A percentile compares a stretch with the other conserved stretches of the same genome.
Evolutionary conservation across 2,329 filamentous ascomycete genomes (phyloP).

Genomic region (Myriangium duriaei): DNA sequence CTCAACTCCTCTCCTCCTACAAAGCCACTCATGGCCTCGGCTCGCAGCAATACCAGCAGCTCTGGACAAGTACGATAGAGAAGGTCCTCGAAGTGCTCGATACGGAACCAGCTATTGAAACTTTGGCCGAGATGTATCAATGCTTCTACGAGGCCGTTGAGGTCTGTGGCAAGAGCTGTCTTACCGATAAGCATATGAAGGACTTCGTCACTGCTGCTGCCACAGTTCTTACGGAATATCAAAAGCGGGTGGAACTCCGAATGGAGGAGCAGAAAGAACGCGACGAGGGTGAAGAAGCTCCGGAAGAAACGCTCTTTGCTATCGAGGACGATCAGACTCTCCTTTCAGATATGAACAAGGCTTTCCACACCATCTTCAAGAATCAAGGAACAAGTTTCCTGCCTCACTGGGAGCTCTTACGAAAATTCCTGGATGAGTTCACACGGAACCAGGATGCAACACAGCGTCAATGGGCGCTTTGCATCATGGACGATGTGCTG

Average conservation of each 20-base stretch:
- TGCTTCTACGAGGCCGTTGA: slow-evolving; percentile 99
- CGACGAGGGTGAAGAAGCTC: slow-evolving; percentile 63
- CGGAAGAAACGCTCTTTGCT: slow-evolving; percentile 74
- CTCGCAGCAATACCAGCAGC: slow-evolving; percentile 63
- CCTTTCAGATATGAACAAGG: slow-evolving; percentile 99
- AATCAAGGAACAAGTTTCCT: slow-evolving; percentile 80
- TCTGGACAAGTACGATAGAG: slow-evolving; percentile 77
- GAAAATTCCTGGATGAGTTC: slow-evolving; percentile 76
- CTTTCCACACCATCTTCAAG: slow-evolving; percentile 98
- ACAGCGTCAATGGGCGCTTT: slow-evolving; percentile 96
- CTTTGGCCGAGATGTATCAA: slow-evolving; percentile 96
- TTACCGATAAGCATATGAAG: slow-evolving; percentile 66
- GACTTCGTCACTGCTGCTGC: slow-evolving; percentile 78
- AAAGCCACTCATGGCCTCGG: slow-evolving; percentile 78
- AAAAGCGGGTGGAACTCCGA: slow-evolving; percentile 69
- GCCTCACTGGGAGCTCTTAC: slow-evolving; percentile 72
- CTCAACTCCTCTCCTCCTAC: slow-evolving; percentile 83
- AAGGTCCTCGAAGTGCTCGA: slow-evolving; percentile 89
- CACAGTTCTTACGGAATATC: slow-evolving; percentile 84
- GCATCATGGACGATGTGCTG: slow-evolving; percentile 95
- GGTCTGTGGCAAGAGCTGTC: slow-evolving; percentile 74
- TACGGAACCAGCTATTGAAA: slow-evolving; percentile 90
- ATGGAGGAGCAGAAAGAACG: slow-evolving; percentile 72
- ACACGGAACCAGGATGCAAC: slow-evolving; percentile 71
- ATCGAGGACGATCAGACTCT: slow-evolving; percentile 96